Base-by-base conservation (phyloP, 306 rosid genomes). In the Hippophae tibetana region DNA sequence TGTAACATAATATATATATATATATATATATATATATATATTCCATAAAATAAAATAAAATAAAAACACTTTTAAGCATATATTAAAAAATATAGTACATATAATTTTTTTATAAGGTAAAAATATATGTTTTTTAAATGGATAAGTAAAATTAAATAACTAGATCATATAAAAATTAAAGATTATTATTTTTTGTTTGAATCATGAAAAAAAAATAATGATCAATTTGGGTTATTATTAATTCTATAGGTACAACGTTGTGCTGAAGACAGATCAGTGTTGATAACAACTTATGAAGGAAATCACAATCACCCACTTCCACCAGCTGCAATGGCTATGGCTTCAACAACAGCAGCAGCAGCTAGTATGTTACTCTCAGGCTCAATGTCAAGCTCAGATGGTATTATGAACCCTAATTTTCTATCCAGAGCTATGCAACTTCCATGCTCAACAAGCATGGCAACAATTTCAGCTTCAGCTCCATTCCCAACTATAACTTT, bases 321-420 rank as follows among this genome's bases (percentile, higher is more conserved):
- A 6, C 99, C 95, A 0, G 88, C 99, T 2, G 99, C 99, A 1
- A 80, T 88, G 95, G 95, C 97, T 11, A 93, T 93, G 99, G 97
- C 95, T 7, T 84, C 94, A 0, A 93, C 99, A 7, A 93, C 99
- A 0, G 3, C 90, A 0, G 97, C 99, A 9, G 99, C 99, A 0
- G 99, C 95, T 0, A 86, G 69, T 68, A 93, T 93, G 97, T 61
- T 93, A 51, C 76, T 93, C 0, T 84, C 97, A 3, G 99, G 99
- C 42, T 85, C 97, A 27, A 86, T 80, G 95, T 74, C 97, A 0
- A 93, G 99, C 49, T 93, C 84, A 0, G 99, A 93, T 14, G 95
- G 85, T 43, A 43, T 88, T 8, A 88, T 88, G 97, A 88, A 86
- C 72, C 84, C 93, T 1, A 93, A 84, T 65, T 69, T 93, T 59